Percentiles rank a stretch among this genome's conserved stretches.
phyloP scores from a whole-genome alignment of 2,329 filamentous ascomycete genomes.

The Blumeria graminis region DNA sequence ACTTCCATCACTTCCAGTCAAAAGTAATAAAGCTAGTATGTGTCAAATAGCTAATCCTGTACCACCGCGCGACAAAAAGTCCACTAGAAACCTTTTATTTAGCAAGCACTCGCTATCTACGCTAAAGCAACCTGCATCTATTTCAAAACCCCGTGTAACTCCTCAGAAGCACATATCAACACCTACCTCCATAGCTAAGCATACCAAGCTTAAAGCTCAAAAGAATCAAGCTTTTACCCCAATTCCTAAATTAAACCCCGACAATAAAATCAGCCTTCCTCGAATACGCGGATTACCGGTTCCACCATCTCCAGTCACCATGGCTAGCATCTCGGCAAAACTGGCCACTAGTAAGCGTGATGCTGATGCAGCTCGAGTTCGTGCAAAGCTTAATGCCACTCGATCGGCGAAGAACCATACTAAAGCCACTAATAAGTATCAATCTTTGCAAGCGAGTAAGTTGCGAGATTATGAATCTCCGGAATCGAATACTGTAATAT shows the following conservation, averaged over 20 bases:
- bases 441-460: neutral
- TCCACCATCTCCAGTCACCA: constrained; percentile 32
- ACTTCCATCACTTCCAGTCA: constrained; percentile 4
- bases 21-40: constrained; percentile 4
- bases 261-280: constrained; percentile 11
- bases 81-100: neutral
- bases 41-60: constrained; percentile 2
- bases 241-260: constrained; percentile 8
- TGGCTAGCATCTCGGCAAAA: constrained; percentile 37
- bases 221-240: neutral
- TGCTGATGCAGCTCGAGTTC: constrained; percentile 35
- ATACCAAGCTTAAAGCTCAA: neutral
- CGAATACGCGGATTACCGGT: constrained; percentile 11
- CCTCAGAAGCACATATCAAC: constrained; percentile 3
- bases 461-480: neutral
- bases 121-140: neutral
- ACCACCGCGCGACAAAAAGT: neutral
- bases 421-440: neutral
- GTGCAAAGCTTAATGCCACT: constrained; percentile 36
- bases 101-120: neutral
- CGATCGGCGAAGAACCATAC: constrained; percentile 11
- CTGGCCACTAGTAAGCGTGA: constrained; percentile 38
- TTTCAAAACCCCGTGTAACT: neutral
- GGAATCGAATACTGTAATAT: no score
- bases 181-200: constrained; percentile 4